Evolutionary conservation across 306 rosid genomes (phyloP), one percentile per base, ranked within the genome.

Genomic region (Oxytropis ochrocephala): DNA sequence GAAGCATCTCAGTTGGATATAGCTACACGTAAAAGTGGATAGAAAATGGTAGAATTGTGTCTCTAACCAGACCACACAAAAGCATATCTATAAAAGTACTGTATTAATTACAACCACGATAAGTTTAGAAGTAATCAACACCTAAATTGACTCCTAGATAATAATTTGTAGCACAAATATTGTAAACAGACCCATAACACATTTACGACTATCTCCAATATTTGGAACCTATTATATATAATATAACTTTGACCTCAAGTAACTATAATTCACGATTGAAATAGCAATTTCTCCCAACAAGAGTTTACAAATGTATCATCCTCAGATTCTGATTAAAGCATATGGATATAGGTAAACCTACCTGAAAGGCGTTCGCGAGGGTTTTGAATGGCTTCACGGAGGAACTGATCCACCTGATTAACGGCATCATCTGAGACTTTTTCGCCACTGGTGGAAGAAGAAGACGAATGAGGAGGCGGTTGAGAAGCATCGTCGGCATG

Each of bases 341-440:
- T 42, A 35, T 7, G 5, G 17, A 32, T 29, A 56, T 33, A 27
- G 35, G 19, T 9, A 54, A 65, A 75, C 90, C 65, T 77, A 94
- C 98, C 72, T 2, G 98, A 85, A 19, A 94, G 83, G 44, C 98
- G 97, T 84, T 94, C 97, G 14, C 98, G 87, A 72, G 97, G 97
- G 82, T 94, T 94, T 78, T 88, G 96, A 82, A 94, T 69, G 35
- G 99, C 99, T 74, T 94, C 99, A 12, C 95, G 92, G 39, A 94
- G 92, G 70, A 94, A 94, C 85, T 81, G 95, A 78, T 94, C 97
- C 1, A 94, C 96, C 85, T 84, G 98, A 70, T 75, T 70, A 67
- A 86, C 8, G 12, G 53, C 70, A 51, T 88, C 96, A 58, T 90
- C 98, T 2, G 78, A 70, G 49, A 66, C 59, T 56, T 54, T 81